Conservation (phyloP, 2,329 filamentous ascomycete species). For the Exophiala sp. region DNA sequence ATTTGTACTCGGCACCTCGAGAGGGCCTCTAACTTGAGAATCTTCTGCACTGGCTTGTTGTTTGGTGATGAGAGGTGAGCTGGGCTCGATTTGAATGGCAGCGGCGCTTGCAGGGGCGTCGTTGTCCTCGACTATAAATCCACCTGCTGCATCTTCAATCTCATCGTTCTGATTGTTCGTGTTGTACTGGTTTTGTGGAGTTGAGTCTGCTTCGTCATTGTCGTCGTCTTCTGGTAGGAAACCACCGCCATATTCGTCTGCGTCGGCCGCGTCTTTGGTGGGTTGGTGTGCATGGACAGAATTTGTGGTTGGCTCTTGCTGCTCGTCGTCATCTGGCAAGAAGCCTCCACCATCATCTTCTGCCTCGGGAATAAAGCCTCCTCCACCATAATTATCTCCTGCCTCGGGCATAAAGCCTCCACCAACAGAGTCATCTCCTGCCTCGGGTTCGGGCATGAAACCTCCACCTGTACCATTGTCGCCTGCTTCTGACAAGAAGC, state of each 20-base stretch:
- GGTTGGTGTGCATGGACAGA: not conserved
- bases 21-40: too few species aligned
- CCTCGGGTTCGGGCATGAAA: not conserved
- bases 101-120: too few species aligned
- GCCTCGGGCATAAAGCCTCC: constrained; percentile 22
- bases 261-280: not conserved
- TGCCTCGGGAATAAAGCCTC: constrained; percentile 40
- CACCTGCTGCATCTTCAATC: not conserved
- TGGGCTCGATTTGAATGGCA: not conserved
- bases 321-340: constrained; percentile 28
- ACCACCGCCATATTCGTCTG: constrained; percentile 23
- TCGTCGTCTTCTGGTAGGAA: constrained; percentile 24
- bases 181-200: not conserved
- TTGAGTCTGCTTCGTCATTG: not conserved
- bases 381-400: constrained; percentile 33
- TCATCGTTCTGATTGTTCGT: not conserved
- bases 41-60: not conserved
- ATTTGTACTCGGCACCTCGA: too few species aligned
- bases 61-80: not conserved
- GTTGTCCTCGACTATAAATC: too few species aligned
- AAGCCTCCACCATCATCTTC: constrained; percentile 30
- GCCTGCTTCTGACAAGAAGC: not conserved
- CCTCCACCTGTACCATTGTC: constrained; percentile 1
- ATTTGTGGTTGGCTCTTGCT: not conserved
- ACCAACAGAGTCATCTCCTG: too few species aligned